Conservation (phyloP, 129 eudicot genomes). For the Daucus carota region DH1_v3.0 NC_030381.2:25985001-25985500, state of each 20-base stretch:
- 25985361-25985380: neutral
- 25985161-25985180: neutral
- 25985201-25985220: neutral
- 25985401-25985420: neutral
- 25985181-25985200: neutral
- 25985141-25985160: neutral
- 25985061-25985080: neutral
- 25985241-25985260: neutral
- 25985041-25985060: neutral
- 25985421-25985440: neutral
- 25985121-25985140: neutral
- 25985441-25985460: neutral
- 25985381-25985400: neutral
- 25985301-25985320: neutral
- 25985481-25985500: neutral
- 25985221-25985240: neutral
- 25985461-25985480: neutral
- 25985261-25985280: neutral
- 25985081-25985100: neutral
- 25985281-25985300: neutral
- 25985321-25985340: neutral
- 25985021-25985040: neutral
- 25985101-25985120: neutral
- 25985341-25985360: neutral
- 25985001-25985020: constrained; percentile 39